Conservation (phyloP, 1,284 basidiomycete species). For the Ceratobasidium sp. region DNA sequence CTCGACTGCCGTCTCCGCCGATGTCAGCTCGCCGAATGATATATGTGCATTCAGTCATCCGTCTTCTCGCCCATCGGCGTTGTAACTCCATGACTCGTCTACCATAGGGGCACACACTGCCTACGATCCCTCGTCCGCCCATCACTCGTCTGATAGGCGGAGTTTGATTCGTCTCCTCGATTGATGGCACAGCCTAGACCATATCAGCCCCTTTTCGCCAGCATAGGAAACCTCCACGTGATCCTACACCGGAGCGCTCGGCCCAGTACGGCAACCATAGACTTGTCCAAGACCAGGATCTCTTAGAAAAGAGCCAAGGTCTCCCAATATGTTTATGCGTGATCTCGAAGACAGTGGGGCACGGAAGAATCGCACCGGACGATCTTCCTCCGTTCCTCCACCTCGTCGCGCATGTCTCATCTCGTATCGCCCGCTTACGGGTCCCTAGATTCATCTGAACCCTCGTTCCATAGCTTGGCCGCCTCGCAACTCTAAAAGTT, state of each 20-base stretch:
- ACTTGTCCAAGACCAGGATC: not conserved
- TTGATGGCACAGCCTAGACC: conserved; percentile 25
- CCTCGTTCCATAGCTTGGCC: not conserved
- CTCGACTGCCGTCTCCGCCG: conserved; percentile 36
- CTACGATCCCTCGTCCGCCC: conserved; percentile 14
- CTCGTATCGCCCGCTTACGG: not conserved
- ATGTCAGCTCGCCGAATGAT: conserved; percentile 14
- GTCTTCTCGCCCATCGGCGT: not conserved
- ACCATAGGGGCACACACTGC: conserved; percentile 4
- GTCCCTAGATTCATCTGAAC: conserved; percentile 5
- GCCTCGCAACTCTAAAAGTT: conserved; percentile 11
- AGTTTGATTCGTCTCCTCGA: conserved; percentile 26
- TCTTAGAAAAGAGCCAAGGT: not conserved
- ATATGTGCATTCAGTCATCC: not conserved
- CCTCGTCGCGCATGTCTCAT: not conserved
- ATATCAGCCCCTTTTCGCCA: conserved; percentile 12
- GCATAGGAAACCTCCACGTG: conserved; percentile 12
- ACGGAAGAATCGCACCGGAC: not conserved
- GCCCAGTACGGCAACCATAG: conserved; percentile 22
- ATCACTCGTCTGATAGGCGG: conserved; percentile 22
- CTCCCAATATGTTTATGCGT: conserved; percentile 2
- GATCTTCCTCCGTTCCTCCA: conserved; percentile 15
- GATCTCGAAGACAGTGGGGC: conserved; percentile 16
- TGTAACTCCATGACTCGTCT: not conserved
- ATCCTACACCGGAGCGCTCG: not conserved